Conservation (phyloP, 2,329 filamentous ascomycete species). For the Alternaria angustiovoidea region DNA sequence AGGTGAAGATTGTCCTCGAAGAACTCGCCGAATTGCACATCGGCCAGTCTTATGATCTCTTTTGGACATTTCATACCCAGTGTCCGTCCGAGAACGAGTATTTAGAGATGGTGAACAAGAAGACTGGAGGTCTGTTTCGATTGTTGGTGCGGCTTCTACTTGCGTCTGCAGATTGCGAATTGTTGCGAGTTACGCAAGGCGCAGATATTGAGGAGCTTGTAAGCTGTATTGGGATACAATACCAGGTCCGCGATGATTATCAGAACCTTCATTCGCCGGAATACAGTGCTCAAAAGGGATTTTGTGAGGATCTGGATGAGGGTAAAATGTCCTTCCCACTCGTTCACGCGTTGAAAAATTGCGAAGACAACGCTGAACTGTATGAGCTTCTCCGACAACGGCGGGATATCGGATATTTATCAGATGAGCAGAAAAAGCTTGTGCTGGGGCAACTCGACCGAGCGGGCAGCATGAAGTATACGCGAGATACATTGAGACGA, state of each 20-base stretch:
- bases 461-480: neutral
- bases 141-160: neutral
- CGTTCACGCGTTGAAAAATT: neutral
- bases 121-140: no score
- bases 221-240: constrained; percentile 46
- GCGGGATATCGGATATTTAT: neutral
- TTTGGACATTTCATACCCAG: no score
- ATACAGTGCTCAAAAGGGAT: constrained; percentile 85
- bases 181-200: neutral
- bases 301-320: constrained; percentile 91
- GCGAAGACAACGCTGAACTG: no score
- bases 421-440: constrained; percentile 2
- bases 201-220: neutral
- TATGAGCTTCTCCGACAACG: neutral
- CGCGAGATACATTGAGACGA: neutral
- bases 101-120: no score
- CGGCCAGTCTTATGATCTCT: no score
- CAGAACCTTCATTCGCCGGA: constrained; percentile 69
- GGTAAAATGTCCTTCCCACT: constrained; percentile 76
- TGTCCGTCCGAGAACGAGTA: no score
- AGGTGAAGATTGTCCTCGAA: no score
- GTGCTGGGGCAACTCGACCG: neutral
- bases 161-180: neutral
- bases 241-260: constrained; percentile 90
- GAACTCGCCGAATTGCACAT: no score